Evolutionary conservation across 2,329 filamentous ascomycete genomes (phyloP).

Genomic region (Calonectria hawksworthii): DNA sequence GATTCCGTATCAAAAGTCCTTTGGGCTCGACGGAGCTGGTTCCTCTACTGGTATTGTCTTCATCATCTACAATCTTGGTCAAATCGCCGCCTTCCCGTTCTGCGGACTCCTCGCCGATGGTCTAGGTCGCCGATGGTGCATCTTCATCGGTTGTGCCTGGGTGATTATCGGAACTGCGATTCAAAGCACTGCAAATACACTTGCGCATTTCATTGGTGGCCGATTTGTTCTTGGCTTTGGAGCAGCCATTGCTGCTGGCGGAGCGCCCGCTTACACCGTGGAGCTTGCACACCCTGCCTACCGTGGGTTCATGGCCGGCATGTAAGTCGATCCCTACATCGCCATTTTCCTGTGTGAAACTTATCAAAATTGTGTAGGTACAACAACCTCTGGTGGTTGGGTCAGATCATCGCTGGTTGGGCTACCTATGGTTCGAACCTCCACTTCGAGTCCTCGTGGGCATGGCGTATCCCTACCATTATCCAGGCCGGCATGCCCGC

Average conservation of each 20-base stretch:
- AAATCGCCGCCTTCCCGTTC: slow-evolving; percentile 59
- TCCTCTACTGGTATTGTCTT: slow-evolving; percentile 20
- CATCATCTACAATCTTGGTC: slow-evolving; percentile 47
- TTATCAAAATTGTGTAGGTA: not conserved
- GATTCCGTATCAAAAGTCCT: slow-evolving; percentile 6
- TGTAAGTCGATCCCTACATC: not conserved
- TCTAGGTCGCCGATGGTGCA: slow-evolving; percentile 59
- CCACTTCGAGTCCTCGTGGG: slow-evolving; percentile 48
- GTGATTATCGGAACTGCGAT: slow-evolving; percentile 61
- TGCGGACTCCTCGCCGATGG: slow-evolving; percentile 61
- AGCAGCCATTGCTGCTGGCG: slow-evolving; percentile 59
- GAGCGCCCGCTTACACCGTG: slow-evolving; percentile 61
- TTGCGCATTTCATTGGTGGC: slow-evolving; percentile 64
- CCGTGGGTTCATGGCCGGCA: slow-evolving; percentile 11
- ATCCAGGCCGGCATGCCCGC: slow-evolving; percentile 59
- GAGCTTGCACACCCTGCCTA: slow-evolving; percentile 56
- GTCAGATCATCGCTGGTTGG: slow-evolving; percentile 16
- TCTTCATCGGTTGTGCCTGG: slow-evolving; percentile 52
- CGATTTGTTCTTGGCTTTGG: slow-evolving; percentile 70
- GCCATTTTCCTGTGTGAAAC: not conserved
- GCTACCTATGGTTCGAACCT: slow-evolving; percentile 13
- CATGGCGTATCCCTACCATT: slow-evolving; percentile 59
- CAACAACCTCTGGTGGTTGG: slow-evolving; percentile 16
- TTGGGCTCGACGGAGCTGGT: slow-evolving; percentile 4
- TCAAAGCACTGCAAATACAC: slow-evolving; percentile 55